Base-by-base conservation (phyloP, 441 rosid species). In the Iberis amara region DNA sequence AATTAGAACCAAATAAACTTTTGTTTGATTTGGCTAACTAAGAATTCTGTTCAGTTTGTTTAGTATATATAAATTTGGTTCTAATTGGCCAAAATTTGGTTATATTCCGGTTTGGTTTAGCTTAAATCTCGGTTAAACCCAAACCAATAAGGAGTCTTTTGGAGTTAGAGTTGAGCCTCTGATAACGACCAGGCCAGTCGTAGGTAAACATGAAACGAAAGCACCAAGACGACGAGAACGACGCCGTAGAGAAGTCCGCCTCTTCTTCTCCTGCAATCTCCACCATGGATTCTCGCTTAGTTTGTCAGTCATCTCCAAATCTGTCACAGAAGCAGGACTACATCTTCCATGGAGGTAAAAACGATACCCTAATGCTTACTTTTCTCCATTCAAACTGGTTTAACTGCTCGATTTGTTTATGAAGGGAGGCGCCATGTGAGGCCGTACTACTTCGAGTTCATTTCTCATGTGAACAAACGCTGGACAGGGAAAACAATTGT, bases 401-500 rank as follows among this genome's bases (percentile, higher is more conserved):
- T n/a, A n/a, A n/a, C 21, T 18, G 21, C 21, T 18, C 21, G 21
- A n/a, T 36, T 62, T n/a, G 53, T 48, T 60, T 68, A 5, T 68
- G 58, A 71, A 79, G 96, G 95, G 73, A 76, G 86, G 56, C 95
- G 95, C 59, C 79, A 80, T 56, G 98, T 83, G 52, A 73, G 73
- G 48, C 94, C 98, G 1, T 91, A 87, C 76, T 75, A 76, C 82
- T 85, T 85, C 71, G 95, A 87, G 76, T 87, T 91, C 82, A 72
- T 87, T 59, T 79, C 83, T 67, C 94, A 85, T 74, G 96, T 76
- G 53, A 86, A 88, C 56, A 83, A 82, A 43, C 88, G 96, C 6
- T 88, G 96, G 94, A 77, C 86, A 1, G 98, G 94, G 45, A 91
- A 88, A 66, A 78, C 89, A 2, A 78, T 91, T 2, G 95, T 83